phyloP scores from a whole-genome alignment of 441 rosid genomes.

The Biscutella laevigata region DNA sequence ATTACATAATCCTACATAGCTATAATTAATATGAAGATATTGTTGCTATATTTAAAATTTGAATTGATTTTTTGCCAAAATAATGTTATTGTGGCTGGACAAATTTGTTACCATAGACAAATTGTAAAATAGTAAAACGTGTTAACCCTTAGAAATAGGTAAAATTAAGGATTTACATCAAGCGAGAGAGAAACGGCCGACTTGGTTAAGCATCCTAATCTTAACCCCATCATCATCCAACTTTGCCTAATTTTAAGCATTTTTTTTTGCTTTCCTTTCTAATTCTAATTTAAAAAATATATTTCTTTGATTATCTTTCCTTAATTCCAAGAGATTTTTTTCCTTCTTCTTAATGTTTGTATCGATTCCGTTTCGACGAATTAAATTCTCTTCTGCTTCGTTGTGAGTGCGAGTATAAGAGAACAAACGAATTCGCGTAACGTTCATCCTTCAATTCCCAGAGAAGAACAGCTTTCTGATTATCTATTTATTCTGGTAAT shows the following conservation, averaged over 20 bases:
- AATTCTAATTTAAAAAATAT: not conserved
- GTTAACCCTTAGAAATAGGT: slow-evolving; percentile 16
- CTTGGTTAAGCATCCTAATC: slow-evolving; percentile 28
- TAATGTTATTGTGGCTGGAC: too few relatives aligned
- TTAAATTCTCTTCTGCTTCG: slow-evolving; percentile 23
- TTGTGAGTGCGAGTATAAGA: slow-evolving; percentile 17
- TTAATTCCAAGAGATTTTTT: slow-evolving; percentile 5
- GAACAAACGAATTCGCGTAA: slow-evolving; percentile 26
- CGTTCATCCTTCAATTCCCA: slow-evolving; percentile 20
- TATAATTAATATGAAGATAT: too few relatives aligned
- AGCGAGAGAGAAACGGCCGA: slow-evolving; percentile 21
- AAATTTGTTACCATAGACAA: slow-evolving; percentile 3
- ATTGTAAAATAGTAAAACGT: slow-evolving; percentile 12
- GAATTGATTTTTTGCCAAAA: too few relatives aligned
- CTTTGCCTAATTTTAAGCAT: slow-evolving; percentile 24
- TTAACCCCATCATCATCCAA: slow-evolving; percentile 17
- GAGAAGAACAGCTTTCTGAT: slow-evolving; percentile 7
- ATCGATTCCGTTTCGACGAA: slow-evolving; percentile 23
- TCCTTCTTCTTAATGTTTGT: not conserved
- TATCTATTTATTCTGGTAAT: slow-evolving; percentile 17
- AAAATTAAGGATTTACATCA: slow-evolving; percentile 18
- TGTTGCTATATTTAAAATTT: too few relatives aligned
- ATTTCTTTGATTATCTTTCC: slow-evolving; percentile 9
- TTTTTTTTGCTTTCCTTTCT: too few relatives aligned
- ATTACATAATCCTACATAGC: too few relatives aligned